Evolutionary conservation across 805 yeast genomes (phyloP).

Genomic region (Wickerhamiella cacticola): DNA sequence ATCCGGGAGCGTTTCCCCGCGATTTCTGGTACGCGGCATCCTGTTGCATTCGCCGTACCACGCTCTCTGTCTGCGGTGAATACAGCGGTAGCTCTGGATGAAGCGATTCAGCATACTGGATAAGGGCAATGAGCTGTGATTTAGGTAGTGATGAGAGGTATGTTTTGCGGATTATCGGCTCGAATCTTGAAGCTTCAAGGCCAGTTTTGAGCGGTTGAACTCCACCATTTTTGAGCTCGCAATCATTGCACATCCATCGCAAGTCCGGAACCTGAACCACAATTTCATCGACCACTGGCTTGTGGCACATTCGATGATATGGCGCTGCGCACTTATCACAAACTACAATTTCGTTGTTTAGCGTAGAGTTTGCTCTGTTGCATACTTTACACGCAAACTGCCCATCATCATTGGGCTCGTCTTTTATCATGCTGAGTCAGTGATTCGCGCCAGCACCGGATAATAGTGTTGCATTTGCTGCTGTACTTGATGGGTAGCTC

Average conservation of each 20-base stretch:
- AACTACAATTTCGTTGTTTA: slow-evolving; percentile 30
- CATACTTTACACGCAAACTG: slow-evolving; percentile 29
- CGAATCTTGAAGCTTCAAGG: slow-evolving; percentile 26
- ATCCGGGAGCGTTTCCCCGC: slow-evolving; percentile 14
- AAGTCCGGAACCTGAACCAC: slow-evolving; percentile 33
- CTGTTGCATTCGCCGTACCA: slow-evolving; percentile 28
- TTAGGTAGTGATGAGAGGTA: slow-evolving; percentile 30
- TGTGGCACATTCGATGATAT: slow-evolving; percentile 33
- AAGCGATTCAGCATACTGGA: slow-evolving; percentile 30
- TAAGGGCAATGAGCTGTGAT: slow-evolving; percentile 32
- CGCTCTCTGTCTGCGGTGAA: slow-evolving; percentile 29
- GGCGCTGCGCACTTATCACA: slow-evolving; percentile 34
- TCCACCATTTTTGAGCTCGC: slow-evolving; percentile 29
- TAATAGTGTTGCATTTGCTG: too few relatives aligned
- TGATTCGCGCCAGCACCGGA: too few relatives aligned
- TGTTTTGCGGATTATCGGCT: slow-evolving; percentile 29
- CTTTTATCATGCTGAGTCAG: neutral
- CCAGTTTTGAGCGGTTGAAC: slow-evolving; percentile 30
- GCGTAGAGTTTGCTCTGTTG: slow-evolving; percentile 30
- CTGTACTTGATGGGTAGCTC: too few relatives aligned
- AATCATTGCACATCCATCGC: slow-evolving; percentile 32
- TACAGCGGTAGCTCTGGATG: slow-evolving; percentile 31
- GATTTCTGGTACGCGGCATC: slow-evolving; percentile 22
- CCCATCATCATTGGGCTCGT: slow-evolving; percentile 5
- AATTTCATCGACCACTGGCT: slow-evolving; percentile 31